Evolutionary conservation across 2,329 filamentous ascomycete genomes (phyloP).

Genomic region (Pseudogymnoascus sp.): DNA sequence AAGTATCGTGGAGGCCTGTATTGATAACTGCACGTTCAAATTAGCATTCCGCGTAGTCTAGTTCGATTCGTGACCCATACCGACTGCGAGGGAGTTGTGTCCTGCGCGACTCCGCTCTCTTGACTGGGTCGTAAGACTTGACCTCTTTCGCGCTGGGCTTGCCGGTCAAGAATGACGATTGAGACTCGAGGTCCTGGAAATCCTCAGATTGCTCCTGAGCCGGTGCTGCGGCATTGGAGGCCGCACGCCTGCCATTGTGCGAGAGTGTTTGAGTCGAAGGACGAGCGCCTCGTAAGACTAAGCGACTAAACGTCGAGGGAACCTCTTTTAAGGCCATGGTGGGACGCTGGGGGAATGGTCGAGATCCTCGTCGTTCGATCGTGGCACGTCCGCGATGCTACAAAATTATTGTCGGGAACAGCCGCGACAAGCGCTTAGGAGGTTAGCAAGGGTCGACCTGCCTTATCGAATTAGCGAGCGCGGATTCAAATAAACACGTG

Average conservation of each 20-base stretch:
- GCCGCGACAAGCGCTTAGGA: slow-evolving; percentile 7
- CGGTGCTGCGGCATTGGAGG: slow-evolving; percentile 21
- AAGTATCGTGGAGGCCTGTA: slow-evolving; percentile 92
- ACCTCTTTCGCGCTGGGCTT: slow-evolving; percentile 29
- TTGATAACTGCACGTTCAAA: slow-evolving; percentile 61
- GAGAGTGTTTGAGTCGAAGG: slow-evolving; percentile 10
- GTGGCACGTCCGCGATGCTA: slow-evolving; percentile 3
- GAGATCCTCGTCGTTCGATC: not conserved
- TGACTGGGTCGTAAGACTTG: slow-evolving; percentile 40
- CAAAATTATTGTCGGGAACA: slow-evolving; percentile 9
- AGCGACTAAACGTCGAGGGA: slow-evolving; percentile 22
- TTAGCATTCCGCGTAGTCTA: slow-evolving; percentile 12
- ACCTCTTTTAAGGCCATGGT: slow-evolving; percentile 28
- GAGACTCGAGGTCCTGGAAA: slow-evolving; percentile 37
- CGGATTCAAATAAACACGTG: not conserved
- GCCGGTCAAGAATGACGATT: slow-evolving; percentile 34
- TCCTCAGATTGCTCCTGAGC: slow-evolving; percentile 19
- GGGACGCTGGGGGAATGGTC: slow-evolving; percentile 3
- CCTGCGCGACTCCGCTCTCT: slow-evolving; percentile 33
- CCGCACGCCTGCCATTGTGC: slow-evolving; percentile 21
- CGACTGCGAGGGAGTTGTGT: slow-evolving; percentile 32
- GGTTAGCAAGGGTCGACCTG: not conserved
- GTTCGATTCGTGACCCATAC: slow-evolving; percentile 21
- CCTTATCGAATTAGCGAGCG: slow-evolving; percentile 1
- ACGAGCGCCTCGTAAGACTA: slow-evolving; percentile 19